Base-by-base conservation (phyloP, 2,329 filamentous ascomycete species). In the Colletotrichum melonis region DNA sequence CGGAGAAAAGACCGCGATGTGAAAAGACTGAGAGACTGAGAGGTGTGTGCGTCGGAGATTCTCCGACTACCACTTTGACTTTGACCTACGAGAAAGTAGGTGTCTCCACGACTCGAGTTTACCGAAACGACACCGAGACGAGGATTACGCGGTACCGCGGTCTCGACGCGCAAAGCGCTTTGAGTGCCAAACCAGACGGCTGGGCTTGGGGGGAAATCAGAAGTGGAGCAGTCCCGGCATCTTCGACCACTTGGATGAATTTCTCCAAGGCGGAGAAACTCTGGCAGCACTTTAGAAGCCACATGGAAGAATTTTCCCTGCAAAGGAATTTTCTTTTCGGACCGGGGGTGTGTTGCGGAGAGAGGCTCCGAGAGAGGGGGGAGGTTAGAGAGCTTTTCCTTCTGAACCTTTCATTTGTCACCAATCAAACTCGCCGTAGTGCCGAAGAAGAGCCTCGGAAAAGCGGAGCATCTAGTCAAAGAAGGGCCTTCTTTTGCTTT, bases 401-500 rank as follows among this genome's bases (percentile, higher is more conserved):
- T 28, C 60, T 38, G 69, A 63, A 62, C 63, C 55, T 42, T 60
- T 16, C 42, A 35, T 35, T 32, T 52, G 42, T 30, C 46, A 52
- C 3, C 35, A 28, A 65, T 42, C 56, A 49, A 22, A 3, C 38
- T 30, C n/a, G 32, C 35, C 22, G 52, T 38, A 67, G 62, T 52
- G 69, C 57, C 68, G 63, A 71, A 56, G 30, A 67, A 71, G 68
- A 52, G 56, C 63, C 68, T 62, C 49, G 42, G 46, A 42, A n/a
- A 38, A 42, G 32, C 30, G 32, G 32, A 30, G 22, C 19, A 3
- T 35, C 24, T 32, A 12, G 28, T 32, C 57, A 38, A 19, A 38
- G 19, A 22, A 35, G 57, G 30, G 11, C 7, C 30, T 59, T 49
- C 14, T 46, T 46, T 16, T 30, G 19, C n/a, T 28, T 35, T 14